Percentiles rank a stretch among this genome's conserved stretches.
Evolutionary conservation across 2,329 filamentous ascomycete genomes (phyloP).

Genomic region (Metarhizium anisopliae): DNA sequence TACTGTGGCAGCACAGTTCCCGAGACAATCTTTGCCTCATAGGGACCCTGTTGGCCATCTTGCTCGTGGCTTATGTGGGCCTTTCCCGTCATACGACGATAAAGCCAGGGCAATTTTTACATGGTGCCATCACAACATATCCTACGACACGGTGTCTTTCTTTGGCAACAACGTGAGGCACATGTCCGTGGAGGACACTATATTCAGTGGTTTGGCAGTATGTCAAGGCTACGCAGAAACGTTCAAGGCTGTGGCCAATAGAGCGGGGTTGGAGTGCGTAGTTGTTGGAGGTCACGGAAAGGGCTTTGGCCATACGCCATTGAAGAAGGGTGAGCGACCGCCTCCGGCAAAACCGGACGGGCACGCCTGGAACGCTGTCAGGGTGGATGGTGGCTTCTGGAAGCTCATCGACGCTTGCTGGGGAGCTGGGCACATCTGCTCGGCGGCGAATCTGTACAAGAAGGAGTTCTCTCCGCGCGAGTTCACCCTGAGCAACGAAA

Average conservation of each 20-base stretch:
- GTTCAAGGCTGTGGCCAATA: conserved; percentile 67
- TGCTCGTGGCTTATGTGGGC: conserved; percentile 66
- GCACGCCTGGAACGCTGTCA: conserved; percentile 91
- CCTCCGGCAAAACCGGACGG: conserved; percentile 54
- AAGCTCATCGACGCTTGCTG: conserved; percentile 89
- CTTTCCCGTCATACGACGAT: conserved; percentile 75
- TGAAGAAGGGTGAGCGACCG: conserved; percentile 53
- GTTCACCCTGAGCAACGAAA: conserved; percentile 59
- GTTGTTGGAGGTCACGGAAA: conserved; percentile 77
- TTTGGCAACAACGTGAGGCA: conserved; percentile 61
- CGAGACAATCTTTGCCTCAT: conserved; percentile 59
- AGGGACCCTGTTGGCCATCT: conserved; percentile 62
- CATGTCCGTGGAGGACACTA: conserved; percentile 62
- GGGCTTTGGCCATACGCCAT: conserved; percentile 62
- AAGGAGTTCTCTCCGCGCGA: conserved; percentile 56
- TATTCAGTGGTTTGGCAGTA: conserved; percentile 72
- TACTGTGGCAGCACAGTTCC: conserved; percentile 66
- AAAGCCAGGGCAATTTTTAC: conserved; percentile 90
- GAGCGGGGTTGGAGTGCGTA: conserved; percentile 70
- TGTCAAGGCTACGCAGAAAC: conserved; percentile 86
- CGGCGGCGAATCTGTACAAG: conserved; percentile 46
- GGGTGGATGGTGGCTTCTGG: conserved; percentile 80
- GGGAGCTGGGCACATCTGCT: conserved; percentile 69
- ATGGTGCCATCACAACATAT: conserved; percentile 91
- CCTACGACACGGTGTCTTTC: conserved; percentile 74